These are phyloP conservation scores for Acanthamoeba rhysodes DNA, from an alignment of 208 protist genomes.

Conservation along the genomic window DNA sequence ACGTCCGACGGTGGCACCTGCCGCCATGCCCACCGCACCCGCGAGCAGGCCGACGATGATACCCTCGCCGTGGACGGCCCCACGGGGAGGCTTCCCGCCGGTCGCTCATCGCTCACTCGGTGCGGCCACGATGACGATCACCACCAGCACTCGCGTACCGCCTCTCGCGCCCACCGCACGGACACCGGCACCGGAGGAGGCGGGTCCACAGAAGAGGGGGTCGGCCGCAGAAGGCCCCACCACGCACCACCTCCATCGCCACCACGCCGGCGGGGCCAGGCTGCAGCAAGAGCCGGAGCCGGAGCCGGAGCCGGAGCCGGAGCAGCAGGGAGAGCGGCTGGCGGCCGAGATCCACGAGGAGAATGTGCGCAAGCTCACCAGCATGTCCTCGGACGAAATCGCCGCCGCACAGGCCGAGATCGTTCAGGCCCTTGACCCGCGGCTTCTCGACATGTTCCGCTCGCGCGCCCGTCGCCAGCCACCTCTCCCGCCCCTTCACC, in stretches of 20 bases:
- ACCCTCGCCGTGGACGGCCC: not conserved
- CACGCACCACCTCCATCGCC: too few species aligned
- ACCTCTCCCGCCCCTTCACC: not conserved
- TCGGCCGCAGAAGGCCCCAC: too few species aligned
- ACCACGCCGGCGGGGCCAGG: too few species aligned
- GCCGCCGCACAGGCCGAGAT: conserved; percentile 16
- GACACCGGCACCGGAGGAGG: too few species aligned
- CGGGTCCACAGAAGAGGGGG: too few species aligned
- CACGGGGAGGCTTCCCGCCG: not conserved
- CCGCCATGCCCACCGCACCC: not conserved
- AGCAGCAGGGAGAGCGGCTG: not conserved
- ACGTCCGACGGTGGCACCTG: not conserved
- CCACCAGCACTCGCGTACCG: too few species aligned
- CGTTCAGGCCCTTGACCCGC: not conserved
- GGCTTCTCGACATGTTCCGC: not conserved
- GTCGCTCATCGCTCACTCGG: not conserved
- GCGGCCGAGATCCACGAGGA: conserved; percentile 17
- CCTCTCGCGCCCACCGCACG: too few species aligned
- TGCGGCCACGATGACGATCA: too few species aligned
- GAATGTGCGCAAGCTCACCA: not conserved
- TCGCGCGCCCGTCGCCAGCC: not conserved
- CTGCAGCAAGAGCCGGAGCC: too few species aligned
- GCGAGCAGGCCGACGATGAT: not conserved
- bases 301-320: too few species aligned
- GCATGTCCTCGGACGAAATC: conserved; percentile 41